Evolutionary conservation across 345 rosid species (phyloP).

Genomic region (Arabidopsis arenosa): DNA sequence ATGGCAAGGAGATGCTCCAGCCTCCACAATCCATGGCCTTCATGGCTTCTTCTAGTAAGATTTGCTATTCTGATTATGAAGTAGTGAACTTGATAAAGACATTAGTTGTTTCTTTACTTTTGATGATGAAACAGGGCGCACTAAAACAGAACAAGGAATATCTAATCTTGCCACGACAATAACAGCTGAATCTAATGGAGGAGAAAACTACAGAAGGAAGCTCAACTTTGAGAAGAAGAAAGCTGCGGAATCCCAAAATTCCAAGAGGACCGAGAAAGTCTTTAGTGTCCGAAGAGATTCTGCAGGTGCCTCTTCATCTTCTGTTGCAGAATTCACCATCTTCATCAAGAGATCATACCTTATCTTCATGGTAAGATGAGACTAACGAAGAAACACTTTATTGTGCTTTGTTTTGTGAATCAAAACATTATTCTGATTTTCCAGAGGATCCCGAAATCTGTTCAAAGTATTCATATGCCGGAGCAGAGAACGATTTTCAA

Average conservation of each 20-base stretch:
- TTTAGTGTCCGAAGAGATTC: not conserved
- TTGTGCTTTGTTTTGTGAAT: not conserved
- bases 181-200: not conserved
- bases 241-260: not conserved
- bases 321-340: not conserved
- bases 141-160: not conserved
- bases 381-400: not conserved
- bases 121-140: not conserved
- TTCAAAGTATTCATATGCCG: not conserved
- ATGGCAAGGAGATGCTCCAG: not conserved
- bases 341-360: not conserved
- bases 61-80: not conserved
- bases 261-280: not conserved
- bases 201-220: not conserved
- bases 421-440: not conserved
- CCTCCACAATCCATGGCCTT: not conserved
- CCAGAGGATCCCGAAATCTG: not conserved
- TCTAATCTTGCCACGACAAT: not conserved
- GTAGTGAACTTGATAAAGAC: not conserved
- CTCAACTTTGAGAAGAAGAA: not conserved
- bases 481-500: not conserved
- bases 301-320: not conserved
- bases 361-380: not conserved
- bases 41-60: constrained; percentile 2
- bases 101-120: not conserved